Evolutionary conservation across 345 rosid genomes (phyloP).

Genomic region (Eutrema yunnanense): DNA sequence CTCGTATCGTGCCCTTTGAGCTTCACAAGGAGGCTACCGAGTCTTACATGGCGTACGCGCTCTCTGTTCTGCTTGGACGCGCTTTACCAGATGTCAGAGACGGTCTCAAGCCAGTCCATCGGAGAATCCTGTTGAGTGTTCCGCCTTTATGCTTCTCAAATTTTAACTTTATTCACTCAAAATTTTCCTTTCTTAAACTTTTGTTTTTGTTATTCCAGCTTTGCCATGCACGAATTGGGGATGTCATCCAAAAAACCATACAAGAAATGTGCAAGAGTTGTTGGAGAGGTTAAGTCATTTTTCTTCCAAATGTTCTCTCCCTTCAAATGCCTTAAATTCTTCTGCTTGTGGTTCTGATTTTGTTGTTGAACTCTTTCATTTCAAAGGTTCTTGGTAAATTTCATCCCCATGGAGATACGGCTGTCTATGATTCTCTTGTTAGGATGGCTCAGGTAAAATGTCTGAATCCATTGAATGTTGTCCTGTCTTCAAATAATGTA

Average conservation of each 20-base stretch:
- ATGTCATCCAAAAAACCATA: slow-evolving; percentile 84
- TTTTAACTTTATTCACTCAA: neutral
- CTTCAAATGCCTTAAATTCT: neutral
- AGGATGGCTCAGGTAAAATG: slow-evolving; percentile 92
- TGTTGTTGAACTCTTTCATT: neutral
- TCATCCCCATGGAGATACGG: slow-evolving; percentile 95
- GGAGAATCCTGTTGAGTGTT: slow-evolving; percentile 60
- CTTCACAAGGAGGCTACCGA: slow-evolving; percentile 91
- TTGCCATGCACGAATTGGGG: slow-evolving; percentile 94
- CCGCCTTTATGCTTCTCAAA: neutral
- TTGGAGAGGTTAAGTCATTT: slow-evolving; percentile 69
- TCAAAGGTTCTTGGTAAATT: slow-evolving; percentile 87
- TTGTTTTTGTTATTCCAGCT: slow-evolving; percentile 37
- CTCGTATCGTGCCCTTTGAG: slow-evolving; percentile 55
- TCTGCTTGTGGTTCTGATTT: neutral
- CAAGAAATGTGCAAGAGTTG: slow-evolving; percentile 98
- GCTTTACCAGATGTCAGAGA: slow-evolving; percentile 95
- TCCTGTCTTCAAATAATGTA: neutral
- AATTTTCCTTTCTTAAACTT: neutral
- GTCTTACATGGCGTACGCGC: slow-evolving; percentile 85
- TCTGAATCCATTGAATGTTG: neutral
- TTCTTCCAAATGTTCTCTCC: neutral
- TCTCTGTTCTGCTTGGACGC: slow-evolving; percentile 91
- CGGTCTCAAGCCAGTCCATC: slow-evolving; percentile 91
- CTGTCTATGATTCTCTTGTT: slow-evolving; percentile 89